phyloP scores from a whole-genome alignment of 1,284 basidiomycete genomes.

The Neolentinus lepideus region DNA sequence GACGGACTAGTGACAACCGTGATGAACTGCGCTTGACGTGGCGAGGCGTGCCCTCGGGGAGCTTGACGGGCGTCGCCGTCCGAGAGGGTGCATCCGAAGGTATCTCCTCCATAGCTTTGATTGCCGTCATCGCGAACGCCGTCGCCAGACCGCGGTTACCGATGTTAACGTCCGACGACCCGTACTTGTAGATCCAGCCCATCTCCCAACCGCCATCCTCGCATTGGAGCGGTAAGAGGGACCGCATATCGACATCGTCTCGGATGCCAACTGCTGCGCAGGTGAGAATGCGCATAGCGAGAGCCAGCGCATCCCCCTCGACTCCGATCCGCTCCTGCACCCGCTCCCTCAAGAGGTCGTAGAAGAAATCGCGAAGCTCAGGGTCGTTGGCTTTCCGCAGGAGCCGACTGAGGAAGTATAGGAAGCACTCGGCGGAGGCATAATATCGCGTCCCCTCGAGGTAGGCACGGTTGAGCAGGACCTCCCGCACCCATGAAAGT shows the following conservation, averaged over 20 bases:
- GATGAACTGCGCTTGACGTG: background rate
- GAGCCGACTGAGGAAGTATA: conserved; percentile 46
- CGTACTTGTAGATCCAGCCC: conserved; percentile 44
- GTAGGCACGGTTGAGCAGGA: conserved; percentile 45
- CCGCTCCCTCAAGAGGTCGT: conserved; percentile 33
- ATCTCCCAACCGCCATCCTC: conserved; percentile 45
- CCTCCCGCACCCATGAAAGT: conserved; percentile 41
- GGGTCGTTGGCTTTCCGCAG: conserved; percentile 27
- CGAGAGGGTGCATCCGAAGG: background rate
- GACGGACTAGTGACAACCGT: background rate
- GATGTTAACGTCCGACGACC: conserved; percentile 34
- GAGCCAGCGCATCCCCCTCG: conserved; percentile 35
- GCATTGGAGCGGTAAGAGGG: conserved; percentile 34
- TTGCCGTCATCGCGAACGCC: conserved; percentile 26
- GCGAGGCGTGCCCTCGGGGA: background rate
- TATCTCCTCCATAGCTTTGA: conserved; percentile 11
- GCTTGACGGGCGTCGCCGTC: conserved; percentile 6
- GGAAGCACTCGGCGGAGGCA: conserved; percentile 42
- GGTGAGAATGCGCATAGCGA: conserved; percentile 41
- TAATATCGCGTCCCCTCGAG: conserved; percentile 52
- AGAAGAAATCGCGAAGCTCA: conserved; percentile 27
- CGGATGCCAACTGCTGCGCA: conserved; percentile 32
- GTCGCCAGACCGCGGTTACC: conserved; percentile 39
- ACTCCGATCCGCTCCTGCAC: conserved; percentile 42
- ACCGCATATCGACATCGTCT: conserved; percentile 33